A percentile compares a stretch with the other conserved stretches of the same genome.
These are phyloP conservation scores for Aureobasidium sp. DNA, from an alignment of 2,329 filamentous ascomycete species.

Conservation along the genomic window DNA sequence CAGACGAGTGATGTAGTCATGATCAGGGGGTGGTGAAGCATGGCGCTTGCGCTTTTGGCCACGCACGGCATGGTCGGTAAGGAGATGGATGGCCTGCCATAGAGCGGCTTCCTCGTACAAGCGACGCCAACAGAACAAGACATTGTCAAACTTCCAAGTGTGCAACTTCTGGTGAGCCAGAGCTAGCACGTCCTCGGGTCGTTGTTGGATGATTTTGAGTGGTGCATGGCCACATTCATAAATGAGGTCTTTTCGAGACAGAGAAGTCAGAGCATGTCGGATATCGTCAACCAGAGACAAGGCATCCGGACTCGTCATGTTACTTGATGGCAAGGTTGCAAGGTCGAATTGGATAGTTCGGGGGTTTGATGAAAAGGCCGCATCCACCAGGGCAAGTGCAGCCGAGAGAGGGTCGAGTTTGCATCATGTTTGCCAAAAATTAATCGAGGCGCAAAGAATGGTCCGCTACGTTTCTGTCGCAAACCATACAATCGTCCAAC, in stretches of 20 bases:
- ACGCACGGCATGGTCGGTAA: slow-evolving; percentile 1
- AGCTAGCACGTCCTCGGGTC: slow-evolving; percentile 45
- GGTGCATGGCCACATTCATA: slow-evolving; percentile 34
- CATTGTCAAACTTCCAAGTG: slow-evolving; percentile 56
- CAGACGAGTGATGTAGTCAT: slow-evolving; percentile 45
- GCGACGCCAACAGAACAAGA: slow-evolving; percentile 60
- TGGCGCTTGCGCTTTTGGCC: slow-evolving; percentile 18
- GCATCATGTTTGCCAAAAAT: slow-evolving; percentile 11
- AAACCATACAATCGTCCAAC: not conserved
- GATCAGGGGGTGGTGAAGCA: not conserved
- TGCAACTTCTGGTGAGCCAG: slow-evolving; percentile 60
- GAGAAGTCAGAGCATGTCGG: not conserved
- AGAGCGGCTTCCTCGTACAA: slow-evolving; percentile 64
- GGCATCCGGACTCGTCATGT: not conserved
- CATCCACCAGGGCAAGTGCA: not conserved
- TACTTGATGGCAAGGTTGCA: not conserved
- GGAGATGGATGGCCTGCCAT: slow-evolving; percentile 43
- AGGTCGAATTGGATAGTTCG: not conserved
- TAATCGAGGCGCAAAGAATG: not conserved
- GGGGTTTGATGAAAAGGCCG: not conserved
- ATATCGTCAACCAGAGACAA: not conserved
- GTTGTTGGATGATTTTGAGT: slow-evolving; percentile 27
- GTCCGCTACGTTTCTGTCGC: not conserved
- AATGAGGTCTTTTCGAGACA: slow-evolving; percentile 24
- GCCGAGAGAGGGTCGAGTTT: slow-evolving; percentile 6